Percentiles rank a stretch among this genome's conserved stretches.
These are phyloP conservation scores for Selaginella tamariscina DNA, from an alignment of 75 land plant species.

Conservation along the genomic window DNA sequence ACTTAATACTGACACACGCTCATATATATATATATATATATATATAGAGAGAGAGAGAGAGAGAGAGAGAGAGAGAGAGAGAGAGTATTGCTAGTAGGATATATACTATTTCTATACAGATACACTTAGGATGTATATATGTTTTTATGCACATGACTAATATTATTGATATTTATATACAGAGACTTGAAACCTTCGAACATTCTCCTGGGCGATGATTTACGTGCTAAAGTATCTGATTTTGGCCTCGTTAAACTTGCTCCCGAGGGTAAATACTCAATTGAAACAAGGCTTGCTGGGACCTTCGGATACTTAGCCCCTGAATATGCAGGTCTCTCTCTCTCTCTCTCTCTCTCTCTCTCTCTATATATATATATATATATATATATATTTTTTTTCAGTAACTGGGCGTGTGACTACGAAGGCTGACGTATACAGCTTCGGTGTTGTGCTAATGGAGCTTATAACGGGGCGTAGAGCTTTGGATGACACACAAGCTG, in stretches of 20 bases:
- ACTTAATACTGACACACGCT: too few species aligned
- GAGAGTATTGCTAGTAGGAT: too few species aligned
- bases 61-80: too few species aligned
- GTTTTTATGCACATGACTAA: too few species aligned
- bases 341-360: neutral
- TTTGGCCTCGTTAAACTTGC: constrained; percentile 20
- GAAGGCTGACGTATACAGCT: constrained; percentile 22
- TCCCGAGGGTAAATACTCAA: constrained; percentile 68
- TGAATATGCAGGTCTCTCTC: constrained; percentile 32
- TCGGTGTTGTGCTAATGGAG: constrained; percentile 17
- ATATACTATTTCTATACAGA: too few species aligned
- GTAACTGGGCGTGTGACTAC: constrained; percentile 23
- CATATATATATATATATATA: too few species aligned
- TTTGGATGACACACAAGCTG: constrained; percentile 33
- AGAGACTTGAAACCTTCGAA: constrained; percentile 89
- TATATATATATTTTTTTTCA: neutral
- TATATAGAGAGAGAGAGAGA: too few species aligned
- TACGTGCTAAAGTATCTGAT: constrained; percentile 37
- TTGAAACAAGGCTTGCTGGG: constrained; percentile 26
- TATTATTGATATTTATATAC: too few species aligned
- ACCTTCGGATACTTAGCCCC: constrained; percentile 35
- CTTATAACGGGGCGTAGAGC: constrained; percentile 24
- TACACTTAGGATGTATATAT: too few species aligned
- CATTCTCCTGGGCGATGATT: constrained; percentile 74
- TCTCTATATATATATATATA: neutral